phyloP scores from a whole-genome alignment of 352 stramenopile genomes.

The Saprolegnia diclina region DNA sequence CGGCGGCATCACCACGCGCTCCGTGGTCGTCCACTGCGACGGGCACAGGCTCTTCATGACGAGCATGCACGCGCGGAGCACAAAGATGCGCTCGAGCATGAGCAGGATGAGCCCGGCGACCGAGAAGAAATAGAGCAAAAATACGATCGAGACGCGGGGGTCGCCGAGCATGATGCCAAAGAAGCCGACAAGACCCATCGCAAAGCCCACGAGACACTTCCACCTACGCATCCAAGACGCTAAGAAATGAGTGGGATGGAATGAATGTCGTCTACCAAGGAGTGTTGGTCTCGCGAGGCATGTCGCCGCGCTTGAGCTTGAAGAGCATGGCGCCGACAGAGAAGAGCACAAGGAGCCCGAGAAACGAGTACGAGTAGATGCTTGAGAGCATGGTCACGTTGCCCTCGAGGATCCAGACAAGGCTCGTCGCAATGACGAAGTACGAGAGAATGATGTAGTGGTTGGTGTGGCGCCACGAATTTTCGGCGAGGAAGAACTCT shows the following conservation, averaged over 20 bases:
- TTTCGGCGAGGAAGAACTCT: slow-evolving; percentile 43
- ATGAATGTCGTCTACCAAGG: slow-evolving; percentile 39
- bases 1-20: slow-evolving; percentile 17
- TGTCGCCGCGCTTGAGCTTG: slow-evolving; percentile 78
- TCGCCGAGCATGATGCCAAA: slow-evolving; percentile 51
- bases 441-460: slow-evolving; percentile 83
- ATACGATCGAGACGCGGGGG: slow-evolving; percentile 40
- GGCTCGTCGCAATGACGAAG: slow-evolving; percentile 58
- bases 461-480: slow-evolving; percentile 56
- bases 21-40: slow-evolving; percentile 29
- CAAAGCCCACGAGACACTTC: slow-evolving; percentile 39
- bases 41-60: slow-evolving; percentile 38
- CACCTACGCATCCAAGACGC: not conserved
- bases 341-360: slow-evolving; percentile 82
- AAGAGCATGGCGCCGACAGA: slow-evolving; percentile 72
- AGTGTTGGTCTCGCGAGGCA: slow-evolving; percentile 62
- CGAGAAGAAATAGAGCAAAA: slow-evolving; percentile 48
- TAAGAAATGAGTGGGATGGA: not conserved
- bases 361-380: slow-evolving; percentile 85
- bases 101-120: slow-evolving; percentile 43
- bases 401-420: slow-evolving; percentile 74
- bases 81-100: slow-evolving; percentile 57
- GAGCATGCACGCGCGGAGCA: slow-evolving; percentile 48
- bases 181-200: slow-evolving; percentile 44
- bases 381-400: slow-evolving; percentile 68